Evolutionary conservation across 768 basidiomycete species (phyloP), one percentile per base, ranked within the genome.

Genomic region (Psilocybe sp.): DNA sequence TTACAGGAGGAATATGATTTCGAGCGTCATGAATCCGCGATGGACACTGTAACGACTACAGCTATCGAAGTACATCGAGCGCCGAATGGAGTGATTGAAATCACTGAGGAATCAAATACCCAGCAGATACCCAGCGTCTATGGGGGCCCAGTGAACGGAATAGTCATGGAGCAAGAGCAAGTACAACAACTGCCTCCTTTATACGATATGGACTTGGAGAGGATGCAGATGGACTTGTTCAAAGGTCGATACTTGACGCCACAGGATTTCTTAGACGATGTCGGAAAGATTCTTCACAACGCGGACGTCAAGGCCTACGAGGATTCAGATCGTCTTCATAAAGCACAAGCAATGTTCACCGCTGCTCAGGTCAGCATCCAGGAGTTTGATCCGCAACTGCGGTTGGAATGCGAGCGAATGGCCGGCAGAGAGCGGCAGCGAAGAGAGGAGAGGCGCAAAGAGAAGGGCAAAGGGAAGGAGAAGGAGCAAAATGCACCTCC

Each of bases 131-230:
- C 63, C n/a, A 64, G 68, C n/a, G 72, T 74, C 15, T 51, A 69
- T 28, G 60, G 45, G 18, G 45, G 40, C 20, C 51, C 54, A 11
- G 40, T 69, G 39, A 76, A 80, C 46, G 80, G 74, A 13, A 55
- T 68, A 32, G 52, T 67, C 16, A 64, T 61, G 40, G 63, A 68
- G 40, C 74, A 72, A 57, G 62, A 67, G 39, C 64, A 68, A 20
- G 69, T 66, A 13, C 51, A 63, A 10, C 71, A 72, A 8, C 71
- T 70, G 13, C 81, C 81, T 8, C 73, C 72, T 7, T 70, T 94
- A 14, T 90, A 81, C 62, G 84, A 95, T 60, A 86, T 98, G 77
- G 94, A 98, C 64, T 75, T 98, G 34, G 97, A 98, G 60, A 82
- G 80, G 54, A 92, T 99, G 81, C 89, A 95, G 58, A 72, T 76